Conservation (phyloP, 2,329 filamentous ascomycete species). For the Sporothrix pseudoabietina region DNA sequence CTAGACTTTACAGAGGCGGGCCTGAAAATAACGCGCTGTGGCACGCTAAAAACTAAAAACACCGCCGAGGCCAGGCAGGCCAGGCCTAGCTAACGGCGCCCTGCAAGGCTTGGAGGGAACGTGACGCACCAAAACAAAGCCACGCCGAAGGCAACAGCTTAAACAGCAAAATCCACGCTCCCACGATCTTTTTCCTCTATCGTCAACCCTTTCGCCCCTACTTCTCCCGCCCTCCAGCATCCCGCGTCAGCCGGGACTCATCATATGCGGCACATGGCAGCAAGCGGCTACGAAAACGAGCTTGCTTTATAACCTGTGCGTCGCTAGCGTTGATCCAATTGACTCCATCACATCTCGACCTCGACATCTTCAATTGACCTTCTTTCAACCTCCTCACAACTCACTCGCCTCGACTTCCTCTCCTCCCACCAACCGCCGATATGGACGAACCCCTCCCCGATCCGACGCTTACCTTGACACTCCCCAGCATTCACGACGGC, state of each 20-base stretch:
- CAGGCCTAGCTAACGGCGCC: not conserved
- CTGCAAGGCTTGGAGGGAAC: not conserved
- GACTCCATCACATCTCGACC: not conserved
- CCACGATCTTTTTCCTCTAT: not conserved
- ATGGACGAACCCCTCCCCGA: constrained; percentile 50
- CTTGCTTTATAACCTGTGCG: not conserved
- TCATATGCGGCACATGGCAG: not conserved
- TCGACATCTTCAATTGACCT: not conserved
- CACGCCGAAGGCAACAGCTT: constrained; percentile 14
- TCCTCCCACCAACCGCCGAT: not conserved
- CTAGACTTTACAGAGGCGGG: not conserved
- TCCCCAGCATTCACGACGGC: constrained; percentile 83
- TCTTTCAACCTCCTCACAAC: not conserved
- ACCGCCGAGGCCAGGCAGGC: not conserved
- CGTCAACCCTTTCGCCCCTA: not conserved
- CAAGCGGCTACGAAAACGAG: not conserved
- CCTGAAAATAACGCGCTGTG: constrained; percentile 9
- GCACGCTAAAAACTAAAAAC: constrained; percentile 13
- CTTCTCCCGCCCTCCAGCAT: not conserved
- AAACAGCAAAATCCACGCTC: not conserved
- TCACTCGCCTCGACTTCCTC: no score
- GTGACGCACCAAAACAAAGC: not conserved
- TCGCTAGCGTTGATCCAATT: not conserved
- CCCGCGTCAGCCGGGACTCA: not conserved
- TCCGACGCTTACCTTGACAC: constrained; percentile 67